Evolutionary conservation across 2,329 filamentous ascomycete species (phyloP).

Genomic region (Botryotinia globosa): DNA sequence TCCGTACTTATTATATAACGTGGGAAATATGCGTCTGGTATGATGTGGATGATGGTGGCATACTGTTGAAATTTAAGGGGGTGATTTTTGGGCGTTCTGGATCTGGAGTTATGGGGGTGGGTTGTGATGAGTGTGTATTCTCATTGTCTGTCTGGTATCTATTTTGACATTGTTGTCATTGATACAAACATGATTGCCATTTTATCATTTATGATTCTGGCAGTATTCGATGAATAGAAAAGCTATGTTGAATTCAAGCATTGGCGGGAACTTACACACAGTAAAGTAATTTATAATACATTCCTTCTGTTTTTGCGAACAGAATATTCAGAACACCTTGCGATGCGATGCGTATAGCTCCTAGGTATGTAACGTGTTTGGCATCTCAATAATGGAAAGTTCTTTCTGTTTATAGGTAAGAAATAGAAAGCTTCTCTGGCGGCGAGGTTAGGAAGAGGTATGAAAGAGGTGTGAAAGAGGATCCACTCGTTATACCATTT

Average conservation of each 20-base stretch:
- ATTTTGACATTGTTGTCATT: no score
- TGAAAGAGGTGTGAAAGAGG: neutral
- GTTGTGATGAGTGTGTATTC: neutral
- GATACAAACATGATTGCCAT: neutral
- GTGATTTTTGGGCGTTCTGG: neutral
- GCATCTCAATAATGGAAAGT: neutral
- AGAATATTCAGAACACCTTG: neutral
- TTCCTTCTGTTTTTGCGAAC: neutral
- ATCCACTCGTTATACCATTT: neutral
- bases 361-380: neutral
- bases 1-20: no score
- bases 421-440: neutral
- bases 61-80: neutral
- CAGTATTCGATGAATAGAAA: neutral
- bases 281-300: neutral
- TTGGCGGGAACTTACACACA: neutral
- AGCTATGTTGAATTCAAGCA: neutral
- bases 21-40: no score
- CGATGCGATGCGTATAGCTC: no score
- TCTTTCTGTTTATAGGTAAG: neutral
- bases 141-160: no score
- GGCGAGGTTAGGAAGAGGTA: no score
- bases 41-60: neutral
- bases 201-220: accelerated
- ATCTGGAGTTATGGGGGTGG: neutral